Evolutionary conservation across 192 early-diverging fungal genomes (phyloP).

Genomic region (Gigaspora rosea): DNA sequence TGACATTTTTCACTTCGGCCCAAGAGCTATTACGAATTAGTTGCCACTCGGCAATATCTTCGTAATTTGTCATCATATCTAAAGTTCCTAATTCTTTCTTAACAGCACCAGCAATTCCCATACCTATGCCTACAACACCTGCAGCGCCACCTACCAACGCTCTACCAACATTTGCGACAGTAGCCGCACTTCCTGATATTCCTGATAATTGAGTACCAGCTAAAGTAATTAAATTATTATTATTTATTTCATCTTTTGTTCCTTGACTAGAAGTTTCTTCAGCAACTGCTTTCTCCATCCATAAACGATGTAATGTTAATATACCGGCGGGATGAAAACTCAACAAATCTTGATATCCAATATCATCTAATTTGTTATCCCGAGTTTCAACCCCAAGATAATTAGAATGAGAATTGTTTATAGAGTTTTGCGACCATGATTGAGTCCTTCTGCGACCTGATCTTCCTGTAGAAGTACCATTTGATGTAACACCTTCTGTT

Average conservation of each 20-base stretch:
- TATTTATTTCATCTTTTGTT: conserved; percentile 5
- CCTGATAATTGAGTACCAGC: conserved; percentile 4
- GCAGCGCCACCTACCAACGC: conserved; percentile 25
- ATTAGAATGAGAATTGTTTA: background rate
- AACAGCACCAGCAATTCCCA: background rate
- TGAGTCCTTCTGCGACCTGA: background rate
- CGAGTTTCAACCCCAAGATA: conserved; percentile 43
- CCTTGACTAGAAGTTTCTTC: conserved; percentile 2
- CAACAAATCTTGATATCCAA: conserved; percentile 53
- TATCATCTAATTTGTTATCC: conserved; percentile 35
- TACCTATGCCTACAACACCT: conserved; percentile 26
- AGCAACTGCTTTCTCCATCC: conserved; percentile 36
- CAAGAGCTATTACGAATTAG: conserved; percentile 50
- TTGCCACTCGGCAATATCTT: conserved; percentile 63
- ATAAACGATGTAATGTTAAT: conserved; percentile 57
- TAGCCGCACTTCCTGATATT: conserved; percentile 22
- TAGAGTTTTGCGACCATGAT: conserved; percentile 30
- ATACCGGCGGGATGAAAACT: conserved; percentile 59
- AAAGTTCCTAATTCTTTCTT: conserved; percentile 43
- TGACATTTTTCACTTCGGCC: conserved; percentile 44
- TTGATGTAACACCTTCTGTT: background rate
- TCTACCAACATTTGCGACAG: conserved; percentile 31
- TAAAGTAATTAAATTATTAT: conserved; percentile 1
- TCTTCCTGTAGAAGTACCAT: background rate
- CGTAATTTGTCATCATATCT: conserved; percentile 52